Percentiles rank a stretch among this genome's conserved stretches.
These are phyloP conservation scores for Termitomyces sp. DNA, from an alignment of 768 basidiomycete species.

Conservation along the genomic window DNA sequence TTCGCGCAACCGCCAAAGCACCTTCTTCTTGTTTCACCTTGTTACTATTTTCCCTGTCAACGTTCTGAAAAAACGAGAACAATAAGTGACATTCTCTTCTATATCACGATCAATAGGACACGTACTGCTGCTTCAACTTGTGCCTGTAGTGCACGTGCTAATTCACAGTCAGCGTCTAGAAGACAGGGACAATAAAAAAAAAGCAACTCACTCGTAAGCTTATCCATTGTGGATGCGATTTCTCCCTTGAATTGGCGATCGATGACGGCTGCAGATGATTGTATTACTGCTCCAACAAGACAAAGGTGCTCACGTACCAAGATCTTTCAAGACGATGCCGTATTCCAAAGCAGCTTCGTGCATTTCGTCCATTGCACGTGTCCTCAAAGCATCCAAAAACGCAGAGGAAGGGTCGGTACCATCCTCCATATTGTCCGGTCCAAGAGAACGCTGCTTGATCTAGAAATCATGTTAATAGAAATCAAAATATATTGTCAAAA, in stretches of 20 bases:
- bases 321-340: conserved; percentile 79
- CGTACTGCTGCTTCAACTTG: conserved; percentile 84
- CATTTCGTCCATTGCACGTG: conserved; percentile 86
- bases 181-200: neutral
- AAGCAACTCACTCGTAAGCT: conserved; percentile 51
- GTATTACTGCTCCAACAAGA: neutral
- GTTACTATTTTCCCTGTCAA: conserved; percentile 85
- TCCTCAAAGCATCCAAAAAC: conserved; percentile 79
- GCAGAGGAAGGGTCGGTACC: conserved; percentile 67
- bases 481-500: conserved; percentile 3
- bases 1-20: conserved; percentile 69
- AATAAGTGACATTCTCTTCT: neutral
- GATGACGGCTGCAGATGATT: conserved; percentile 59
- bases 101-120: conserved; percentile 6
- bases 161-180: conserved; percentile 11
- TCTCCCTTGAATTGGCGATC: conserved; percentile 89
- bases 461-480: conserved; percentile 20
- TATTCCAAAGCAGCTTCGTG: conserved; percentile 80
- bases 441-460: conserved; percentile 80
- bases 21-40: conserved; percentile 86
- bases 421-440: conserved; percentile 74
- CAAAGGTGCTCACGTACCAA: conserved; percentile 41
- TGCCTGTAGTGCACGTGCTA: conserved; percentile 76
- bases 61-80: conserved; percentile 49
- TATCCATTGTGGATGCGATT: conserved; percentile 83